Conservation (phyloP, 2,329 filamentous ascomycete genomes). For the Talaromyces marneffei region DNA sequence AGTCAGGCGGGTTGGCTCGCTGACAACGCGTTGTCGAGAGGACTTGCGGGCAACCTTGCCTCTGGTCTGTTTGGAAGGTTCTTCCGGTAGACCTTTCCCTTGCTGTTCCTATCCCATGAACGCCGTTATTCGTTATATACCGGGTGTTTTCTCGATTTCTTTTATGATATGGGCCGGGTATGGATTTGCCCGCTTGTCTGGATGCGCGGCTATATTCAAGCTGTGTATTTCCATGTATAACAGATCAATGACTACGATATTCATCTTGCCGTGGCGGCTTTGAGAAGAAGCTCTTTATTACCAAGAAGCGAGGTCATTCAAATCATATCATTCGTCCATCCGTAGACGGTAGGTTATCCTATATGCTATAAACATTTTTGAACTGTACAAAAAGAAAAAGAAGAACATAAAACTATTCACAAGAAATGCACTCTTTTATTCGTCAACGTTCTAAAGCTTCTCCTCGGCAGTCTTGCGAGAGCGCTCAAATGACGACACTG, state of each 20-base stretch:
- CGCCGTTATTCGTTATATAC: neutral
- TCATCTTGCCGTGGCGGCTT: too few species aligned
- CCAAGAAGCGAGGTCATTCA: neutral
- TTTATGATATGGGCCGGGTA: neutral
- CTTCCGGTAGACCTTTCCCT: constrained; percentile 38
- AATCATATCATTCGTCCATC: neutral
- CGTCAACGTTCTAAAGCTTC: neutral
- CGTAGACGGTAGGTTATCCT: neutral
- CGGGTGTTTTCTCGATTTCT: neutral
- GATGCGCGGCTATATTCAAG: neutral
- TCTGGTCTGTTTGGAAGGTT: constrained; percentile 51
- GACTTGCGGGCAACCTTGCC: constrained; percentile 50
- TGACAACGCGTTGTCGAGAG: constrained; percentile 50
- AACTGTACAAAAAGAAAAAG: constrained; percentile 6
- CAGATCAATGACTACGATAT: neutral
- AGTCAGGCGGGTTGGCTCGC: constrained; percentile 55
- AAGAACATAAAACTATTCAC: neutral
- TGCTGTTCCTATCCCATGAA: neutral
- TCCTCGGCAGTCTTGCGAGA: constrained; percentile 22
- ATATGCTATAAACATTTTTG: neutral
- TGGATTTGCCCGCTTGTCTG: neutral
- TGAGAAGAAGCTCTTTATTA: too few species aligned
- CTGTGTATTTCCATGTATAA: neutral
- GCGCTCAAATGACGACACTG: constrained; percentile 36
- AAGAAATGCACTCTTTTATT: neutral